Conservation (phyloP, 129 eudicot genomes). For the Sambucus nigra region DNA sequence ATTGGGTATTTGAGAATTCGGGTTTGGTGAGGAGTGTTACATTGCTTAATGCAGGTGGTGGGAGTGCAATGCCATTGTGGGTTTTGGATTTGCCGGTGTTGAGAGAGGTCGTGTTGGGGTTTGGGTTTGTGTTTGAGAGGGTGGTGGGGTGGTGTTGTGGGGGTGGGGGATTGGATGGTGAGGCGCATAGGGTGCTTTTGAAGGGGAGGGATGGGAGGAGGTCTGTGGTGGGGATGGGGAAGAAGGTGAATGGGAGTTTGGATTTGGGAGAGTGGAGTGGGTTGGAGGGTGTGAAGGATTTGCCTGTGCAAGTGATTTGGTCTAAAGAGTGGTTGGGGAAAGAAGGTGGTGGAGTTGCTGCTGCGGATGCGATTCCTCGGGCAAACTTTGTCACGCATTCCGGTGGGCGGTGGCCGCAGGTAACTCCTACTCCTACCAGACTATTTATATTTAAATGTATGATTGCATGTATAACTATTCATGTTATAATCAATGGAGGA, state of each 20-base stretch:
- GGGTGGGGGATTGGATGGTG: conserved; percentile 30
- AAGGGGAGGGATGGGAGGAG: conserved; percentile 57
- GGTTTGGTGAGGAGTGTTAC: conserved; percentile 50
- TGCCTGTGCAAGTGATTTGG: conserved; percentile 77
- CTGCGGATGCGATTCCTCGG: conserved; percentile 34
- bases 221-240: conserved; percentile 62
- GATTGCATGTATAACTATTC: too few relatives aligned
- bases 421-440: too few relatives aligned
- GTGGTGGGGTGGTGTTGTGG: conserved; percentile 43
- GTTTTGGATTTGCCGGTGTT: conserved; percentile 37
- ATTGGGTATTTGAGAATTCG: conserved; percentile 62
- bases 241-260: conserved; percentile 60
- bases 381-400: conserved; percentile 56
- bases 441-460: too few relatives aligned
- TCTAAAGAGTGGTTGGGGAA: conserved; percentile 38
- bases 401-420: conserved; percentile 97
- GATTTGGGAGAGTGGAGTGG: conserved; percentile 59
- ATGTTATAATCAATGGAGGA: too few relatives aligned
- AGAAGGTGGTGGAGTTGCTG: conserved; percentile 46
- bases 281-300: conserved; percentile 47
- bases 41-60: conserved; percentile 35
- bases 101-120: conserved; percentile 55
- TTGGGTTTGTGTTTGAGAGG: conserved; percentile 43
- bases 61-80: conserved; percentile 53
- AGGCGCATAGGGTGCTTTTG: conserved; percentile 73